Evolutionary conservation across 1,139 yeast species (phyloP).

Genomic region (Hyphopichia khmerensis): DNA sequence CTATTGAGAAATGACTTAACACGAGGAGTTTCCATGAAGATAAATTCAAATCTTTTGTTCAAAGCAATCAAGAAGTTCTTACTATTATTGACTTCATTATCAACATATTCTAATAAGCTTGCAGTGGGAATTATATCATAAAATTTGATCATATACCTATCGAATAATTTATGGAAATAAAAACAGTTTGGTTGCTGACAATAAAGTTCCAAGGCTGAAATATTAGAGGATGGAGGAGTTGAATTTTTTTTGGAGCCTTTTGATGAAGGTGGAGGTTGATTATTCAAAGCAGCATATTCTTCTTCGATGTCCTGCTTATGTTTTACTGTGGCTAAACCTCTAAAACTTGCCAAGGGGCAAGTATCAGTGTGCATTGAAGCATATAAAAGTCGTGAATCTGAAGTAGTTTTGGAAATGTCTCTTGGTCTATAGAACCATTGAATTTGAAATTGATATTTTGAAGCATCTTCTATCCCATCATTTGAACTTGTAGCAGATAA

Average conservation of each 20-base stretch:
- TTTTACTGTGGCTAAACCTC: conserved; percentile 73
- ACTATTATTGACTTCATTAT: conserved; percentile 55
- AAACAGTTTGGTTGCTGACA: conserved; percentile 65
- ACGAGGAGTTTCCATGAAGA: conserved; percentile 73
- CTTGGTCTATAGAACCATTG: conserved; percentile 94
- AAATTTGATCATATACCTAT: conserved; percentile 79
- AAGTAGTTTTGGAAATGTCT: conserved; percentile 67
- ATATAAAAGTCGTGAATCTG: conserved; percentile 72
- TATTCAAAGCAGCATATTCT: conserved; percentile 8
- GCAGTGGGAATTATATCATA: conserved; percentile 61
- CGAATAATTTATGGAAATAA: conserved; percentile 84
- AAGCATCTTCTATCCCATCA: conserved; percentile 32
- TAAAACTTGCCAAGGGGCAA: conserved; percentile 72
- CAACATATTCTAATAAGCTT: conserved; percentile 51
- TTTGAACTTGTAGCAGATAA: no score
- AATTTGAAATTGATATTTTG: conserved; percentile 60
- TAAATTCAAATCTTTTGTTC: conserved; percentile 65
- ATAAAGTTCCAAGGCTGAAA: conserved; percentile 44
- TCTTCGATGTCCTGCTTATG: conserved; percentile 68
- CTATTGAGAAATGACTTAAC: conserved; percentile 63
- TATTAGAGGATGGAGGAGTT: conserved; percentile 14
- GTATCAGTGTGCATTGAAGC: conserved; percentile 87
- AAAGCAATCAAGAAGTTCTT: conserved; percentile 60
- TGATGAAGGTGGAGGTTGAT: conserved; percentile 13
- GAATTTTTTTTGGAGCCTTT: conserved; percentile 12